Conservation (phyloP, 768 basidiomycete genomes). For the Galerina marginata region DNA sequence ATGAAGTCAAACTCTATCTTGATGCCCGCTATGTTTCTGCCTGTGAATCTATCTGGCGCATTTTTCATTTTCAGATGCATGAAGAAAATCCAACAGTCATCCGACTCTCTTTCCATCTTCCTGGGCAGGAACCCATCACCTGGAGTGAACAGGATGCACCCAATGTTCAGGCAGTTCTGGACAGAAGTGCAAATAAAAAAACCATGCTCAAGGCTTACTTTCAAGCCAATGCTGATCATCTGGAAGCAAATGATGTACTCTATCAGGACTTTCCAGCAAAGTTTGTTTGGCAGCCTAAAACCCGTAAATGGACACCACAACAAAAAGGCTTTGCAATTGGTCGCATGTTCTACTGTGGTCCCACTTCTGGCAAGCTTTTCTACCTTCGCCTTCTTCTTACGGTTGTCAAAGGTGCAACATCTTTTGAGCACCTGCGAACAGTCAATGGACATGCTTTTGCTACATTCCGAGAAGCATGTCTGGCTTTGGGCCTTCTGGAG, state of each 20-base stretch:
- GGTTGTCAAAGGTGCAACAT: too few species aligned
- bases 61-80: constrained; percentile 37
- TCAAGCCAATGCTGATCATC: constrained; percentile 26
- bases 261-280: too few species aligned
- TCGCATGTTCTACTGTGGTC: too few species aligned
- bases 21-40: constrained; percentile 40
- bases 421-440: too few species aligned
- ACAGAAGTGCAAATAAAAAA: constrained; percentile 12
- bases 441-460: too few species aligned
- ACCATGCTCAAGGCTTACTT: constrained; percentile 38
- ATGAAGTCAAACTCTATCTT: constrained; percentile 42
- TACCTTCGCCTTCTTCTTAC: too few species aligned
- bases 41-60: constrained; percentile 36
- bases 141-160: constrained; percentile 31
- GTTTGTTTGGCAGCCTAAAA: too few species aligned
- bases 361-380: too few species aligned
- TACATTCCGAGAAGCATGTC: too few species aligned
- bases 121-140: constrained; percentile 38
- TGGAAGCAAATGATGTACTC: background rate
- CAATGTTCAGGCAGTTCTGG: constrained; percentile 26
- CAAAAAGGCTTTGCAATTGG: too few species aligned
- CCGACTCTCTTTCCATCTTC: constrained; percentile 46
- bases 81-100: constrained; percentile 40
- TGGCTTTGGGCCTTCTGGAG: too few species aligned
- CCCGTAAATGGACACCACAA: too few species aligned